Base-by-base conservation (phyloP, 768 basidiomycete genomes). In the Pulveroboletus sp. region DNA sequence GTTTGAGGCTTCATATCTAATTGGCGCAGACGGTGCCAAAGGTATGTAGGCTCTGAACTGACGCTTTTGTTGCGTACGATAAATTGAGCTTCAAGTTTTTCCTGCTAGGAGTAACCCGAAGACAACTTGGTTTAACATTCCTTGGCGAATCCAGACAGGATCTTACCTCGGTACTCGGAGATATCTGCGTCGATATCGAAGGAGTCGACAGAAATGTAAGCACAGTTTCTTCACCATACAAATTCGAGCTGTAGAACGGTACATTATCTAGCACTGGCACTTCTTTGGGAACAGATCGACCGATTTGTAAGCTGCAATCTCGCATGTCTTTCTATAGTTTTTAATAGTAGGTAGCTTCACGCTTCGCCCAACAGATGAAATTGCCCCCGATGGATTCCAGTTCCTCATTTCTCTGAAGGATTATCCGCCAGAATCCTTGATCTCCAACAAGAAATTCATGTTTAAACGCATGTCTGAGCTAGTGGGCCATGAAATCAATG, bases 1-100 rank as follows among this genome's bases (percentile, higher is more conserved):
- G 4, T 50, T 63, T 4, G 53, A 48, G 6, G 56, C 53, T 12
- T 58, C 62, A 5, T 76, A 63, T 52, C 51, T 79, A 1, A 57
- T 76, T 11, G 75, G 75, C 2, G 61, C 69, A 0, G 77, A 77
- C 51, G 73, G 74, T 14, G 75, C 70, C 0, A 61, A 50, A 40
- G 55, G 62, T 61, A 12, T 10, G 59, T 51, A 14, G 20, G n/a
- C 2, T 16, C 21, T 39, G 9, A 39, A 13, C 25, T 6, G 13
- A 24, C 13, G 6, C 2, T 17, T 11, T 37, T 20, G 13, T 41
- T 19, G 25, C 40, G 12, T 27, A 4, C 25, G 13, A 40, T 23
- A 10, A 31, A 21, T 24, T 8, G 14, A 6, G 2, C 1, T 13
- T 11, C 42, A n/a, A n/a, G n/a, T n/a, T n/a, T n/a, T 16, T 10